These are phyloP conservation scores for Thielaviopsis ethacetica DNA, from an alignment of 2,329 filamentous ascomycete species.

Conservation along the genomic window DNA sequence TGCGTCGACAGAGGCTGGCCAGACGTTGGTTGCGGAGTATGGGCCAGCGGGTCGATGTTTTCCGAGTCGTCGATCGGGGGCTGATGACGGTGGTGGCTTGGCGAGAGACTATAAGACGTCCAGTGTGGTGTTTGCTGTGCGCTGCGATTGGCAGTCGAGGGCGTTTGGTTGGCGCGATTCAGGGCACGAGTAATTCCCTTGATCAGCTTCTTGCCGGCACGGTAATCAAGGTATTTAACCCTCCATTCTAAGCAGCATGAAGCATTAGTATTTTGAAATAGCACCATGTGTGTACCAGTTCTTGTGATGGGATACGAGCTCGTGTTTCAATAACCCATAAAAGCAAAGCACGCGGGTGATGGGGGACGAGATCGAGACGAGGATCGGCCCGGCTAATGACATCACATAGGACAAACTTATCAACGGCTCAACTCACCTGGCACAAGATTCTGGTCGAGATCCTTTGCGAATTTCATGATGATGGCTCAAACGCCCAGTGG, in stretches of 20 bases:
- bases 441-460: slow-evolving; percentile 74
- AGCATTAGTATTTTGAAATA: not conserved
- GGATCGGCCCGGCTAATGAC: not conserved
- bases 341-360: not conserved
- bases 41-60: slow-evolving; percentile 2
- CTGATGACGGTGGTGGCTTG: slow-evolving; percentile 19
- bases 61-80: not conserved
- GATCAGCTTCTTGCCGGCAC: slow-evolving; percentile 85
- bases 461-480: slow-evolving; percentile 58
- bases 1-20: not conserved
- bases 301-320: not conserved
- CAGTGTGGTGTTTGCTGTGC: slow-evolving; percentile 1
- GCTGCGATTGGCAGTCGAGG: slow-evolving; percentile 16
- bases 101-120: slow-evolving; percentile 19
- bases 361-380: not conserved
- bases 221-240: slow-evolving; percentile 88
- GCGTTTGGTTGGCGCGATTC: slow-evolving; percentile 39
- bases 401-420: not conserved
- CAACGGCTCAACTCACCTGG: slow-evolving; percentile 37
- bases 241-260: slow-evolving; percentile 52
- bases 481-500: slow-evolving; percentile 14
- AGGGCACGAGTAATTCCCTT: slow-evolving; percentile 67
- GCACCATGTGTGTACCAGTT: not conserved
- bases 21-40: not conserved
- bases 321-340: not conserved